Evolutionary conservation across 1,284 basidiomycete species (phyloP).

Genomic region (Ustilago tritici): DNA sequence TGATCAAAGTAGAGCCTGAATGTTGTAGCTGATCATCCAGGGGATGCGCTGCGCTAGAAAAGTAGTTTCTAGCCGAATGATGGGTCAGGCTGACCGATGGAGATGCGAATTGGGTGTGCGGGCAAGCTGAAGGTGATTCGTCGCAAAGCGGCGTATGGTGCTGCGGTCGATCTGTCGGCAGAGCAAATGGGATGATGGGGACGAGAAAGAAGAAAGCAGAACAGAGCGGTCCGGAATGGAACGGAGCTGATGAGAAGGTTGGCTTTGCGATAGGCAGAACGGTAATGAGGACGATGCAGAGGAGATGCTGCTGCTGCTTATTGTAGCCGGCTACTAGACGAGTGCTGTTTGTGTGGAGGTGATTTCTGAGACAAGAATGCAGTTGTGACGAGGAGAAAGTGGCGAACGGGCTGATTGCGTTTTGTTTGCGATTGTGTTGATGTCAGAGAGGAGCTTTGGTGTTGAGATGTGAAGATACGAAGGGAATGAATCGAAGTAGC

Average conservation of each 20-base stretch:
- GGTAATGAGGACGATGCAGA: not conserved
- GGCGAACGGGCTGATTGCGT: not conserved
- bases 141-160: too few species aligned
- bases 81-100: too few species aligned
- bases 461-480: constrained; percentile 2
- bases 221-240: not conserved
- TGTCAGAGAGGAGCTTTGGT: not conserved
- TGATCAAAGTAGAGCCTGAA: too few species aligned
- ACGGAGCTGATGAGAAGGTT: not conserved
- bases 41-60: too few species aligned
- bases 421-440: not conserved
- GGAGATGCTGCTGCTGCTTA: not conserved
- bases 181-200: not conserved
- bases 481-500: not conserved
- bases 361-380: not conserved
- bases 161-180: too few species aligned
- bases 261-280: not conserved
- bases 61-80: too few species aligned
- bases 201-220: not conserved
- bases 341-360: constrained; percentile 7
- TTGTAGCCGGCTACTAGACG: constrained; percentile 8
- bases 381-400: not conserved
- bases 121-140: not conserved
- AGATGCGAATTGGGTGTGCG: not conserved
- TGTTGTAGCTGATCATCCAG: too few species aligned